Conservation (phyloP, 371 early-diverging fungal species). For the Mucor racemosus region DNA sequence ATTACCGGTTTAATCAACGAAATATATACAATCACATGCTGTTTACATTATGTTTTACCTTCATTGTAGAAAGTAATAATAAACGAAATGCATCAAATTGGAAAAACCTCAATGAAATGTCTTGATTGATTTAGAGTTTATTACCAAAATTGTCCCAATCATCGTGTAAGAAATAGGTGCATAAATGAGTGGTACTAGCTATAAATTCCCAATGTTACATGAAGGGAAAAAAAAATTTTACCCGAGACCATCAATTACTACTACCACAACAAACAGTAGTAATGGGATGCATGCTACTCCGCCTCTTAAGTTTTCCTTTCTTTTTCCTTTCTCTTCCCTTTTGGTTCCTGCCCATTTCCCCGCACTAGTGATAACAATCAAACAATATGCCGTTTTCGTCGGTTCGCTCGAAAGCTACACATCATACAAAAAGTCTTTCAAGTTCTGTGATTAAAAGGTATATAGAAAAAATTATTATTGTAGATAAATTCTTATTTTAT, state of each 20-base stretch:
- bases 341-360: not conserved
- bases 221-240: too few species aligned
- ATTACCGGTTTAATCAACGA: too few species aligned
- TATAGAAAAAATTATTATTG: not conserved
- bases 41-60: too few species aligned
- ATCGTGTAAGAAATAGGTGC: not conserved
- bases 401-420: conserved; percentile 14
- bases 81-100: not conserved
- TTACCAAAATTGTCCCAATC: not conserved
- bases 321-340: conserved; percentile 2
- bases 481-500: too few species aligned
- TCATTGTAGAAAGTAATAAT: too few species aligned
- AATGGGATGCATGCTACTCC: not conserved
- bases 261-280: not conserved
- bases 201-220: not conserved
- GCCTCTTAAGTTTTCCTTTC: conserved; percentile 1
- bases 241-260: not conserved
- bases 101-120: not conserved
- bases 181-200: not conserved
- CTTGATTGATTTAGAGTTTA: not conserved
- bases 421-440: conserved; percentile 16
- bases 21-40: too few species aligned
- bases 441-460: conserved; percentile 5
- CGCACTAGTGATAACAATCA: not conserved
- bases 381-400: conserved; percentile 8